Base-by-base conservation (phyloP, 805 yeast species). In the Soucietia sequanensis region DNA sequence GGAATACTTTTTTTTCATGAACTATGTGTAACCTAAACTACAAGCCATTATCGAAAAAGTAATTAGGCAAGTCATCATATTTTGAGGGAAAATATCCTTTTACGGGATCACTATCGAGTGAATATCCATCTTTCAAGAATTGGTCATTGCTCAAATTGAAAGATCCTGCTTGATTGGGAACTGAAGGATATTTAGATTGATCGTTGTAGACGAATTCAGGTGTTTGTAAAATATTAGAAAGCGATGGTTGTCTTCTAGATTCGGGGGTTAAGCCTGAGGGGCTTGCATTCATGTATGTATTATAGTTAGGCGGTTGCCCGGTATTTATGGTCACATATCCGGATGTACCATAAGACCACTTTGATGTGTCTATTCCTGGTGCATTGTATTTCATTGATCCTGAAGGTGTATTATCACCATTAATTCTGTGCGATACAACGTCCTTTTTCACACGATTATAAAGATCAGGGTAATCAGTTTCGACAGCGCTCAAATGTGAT, bases 21-120 rank as follows among this genome's bases (percentile, higher is more conserved):
- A n/a, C n/a, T n/a, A n/a, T n/a, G n/a, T n/a, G n/a, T n/a, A n/a
- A n/a, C n/a, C 6, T 22, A 20, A 25, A 35, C 28, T 23, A 54
- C 14, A 47, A 42, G 13, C 58, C 58, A 30, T 62, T 62, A 36
- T 66, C 72, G 31, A 51, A 63, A 44, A 66, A 65, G 37, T 56
- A 63, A 41, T 65, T 66, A 9, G 71, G 70, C 37, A 60, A 43
- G 25, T 46, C 50, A 33, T 50, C 46, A 46, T 58, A 43, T 36
- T 59, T 65, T 12, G 57, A 48, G 16, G 42, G 41, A 6, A 56
- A 39, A 39, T 50, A 43, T 36, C 38, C 45, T 10, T 48, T 36
- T 5, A 51, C 28, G 5, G 43, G 44, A n/a, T 56, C 65, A 19
- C 52, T 59, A 21, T 46, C 39, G 10, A 54, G 37, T 13, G 38